Base-by-base conservation (phyloP, 2,329 filamentous ascomycete species). In the Neopestalotiopsis sp. region DNA sequence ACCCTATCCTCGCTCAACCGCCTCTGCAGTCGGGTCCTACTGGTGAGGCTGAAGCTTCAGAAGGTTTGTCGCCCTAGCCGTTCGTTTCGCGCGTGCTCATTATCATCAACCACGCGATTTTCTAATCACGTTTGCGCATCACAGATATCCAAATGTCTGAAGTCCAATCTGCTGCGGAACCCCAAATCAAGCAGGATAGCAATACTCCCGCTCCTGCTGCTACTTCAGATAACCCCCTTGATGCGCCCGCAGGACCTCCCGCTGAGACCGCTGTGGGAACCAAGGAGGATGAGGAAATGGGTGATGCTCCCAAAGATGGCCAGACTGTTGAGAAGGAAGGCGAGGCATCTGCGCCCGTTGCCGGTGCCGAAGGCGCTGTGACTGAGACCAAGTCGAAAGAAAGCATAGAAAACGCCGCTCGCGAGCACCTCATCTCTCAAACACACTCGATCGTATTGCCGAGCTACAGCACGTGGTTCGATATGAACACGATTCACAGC, bases 381-480 rank as follows among this genome's bases (percentile, higher is more conserved):
- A 87, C 87, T 68, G 90, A 85, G 77, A 85, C 75, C 81, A 92
- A 95, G 79, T 90, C 91, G 57, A 98, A 97, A 81, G 89, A 94
- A 67, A 89, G 89, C 3, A 85, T 95, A 68, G 95, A 98, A 83
- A 91, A 92, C 58, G 92, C 94, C 4, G 97, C 96, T 65, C 93
- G 95, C 72, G 93, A 95, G 74, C 95, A 98, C 77, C 90, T 99
- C 67, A 93, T 97, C 71, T 90, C 94, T 14, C 96, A 99, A 83
- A 97, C 94, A 57, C 95, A 98, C 78, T 92, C 95, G 71, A 98
- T 98, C 77, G 95, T 99, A 71, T 89, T 99, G 28, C 96, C 96
- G 28, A 98, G 95, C 80, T 99, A 99, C 82, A 97, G 94, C 78
- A 96, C 93, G 14, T 99, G 96, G 96, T 99, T 99, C 80, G 96